Evolutionary conservation across 176 grass and related monocot genomes (phyloP).

Genomic region (Poa annua): DNA sequence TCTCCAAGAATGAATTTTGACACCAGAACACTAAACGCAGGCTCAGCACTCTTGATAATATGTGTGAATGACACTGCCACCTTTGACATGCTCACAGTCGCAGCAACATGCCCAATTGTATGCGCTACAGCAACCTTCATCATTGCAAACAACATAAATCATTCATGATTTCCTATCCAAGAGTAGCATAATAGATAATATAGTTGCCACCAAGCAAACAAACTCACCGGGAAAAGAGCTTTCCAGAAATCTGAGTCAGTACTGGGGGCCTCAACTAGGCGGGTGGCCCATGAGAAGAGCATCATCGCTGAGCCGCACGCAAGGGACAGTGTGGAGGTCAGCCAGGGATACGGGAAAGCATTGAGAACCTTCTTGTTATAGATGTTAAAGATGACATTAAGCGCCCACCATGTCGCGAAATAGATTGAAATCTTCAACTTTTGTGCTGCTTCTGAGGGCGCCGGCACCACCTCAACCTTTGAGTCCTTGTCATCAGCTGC

Average conservation of each 20-base stretch:
- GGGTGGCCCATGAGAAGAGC: slow-evolving; percentile 80
- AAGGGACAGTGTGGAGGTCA: slow-evolving; percentile 82
- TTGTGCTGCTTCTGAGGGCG: slow-evolving; percentile 44
- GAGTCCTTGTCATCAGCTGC: slow-evolving; percentile 63
- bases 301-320: slow-evolving; percentile 80
- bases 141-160: slow-evolving; percentile 26
- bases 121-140: slow-evolving; percentile 87
- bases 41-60: slow-evolving; percentile 96
- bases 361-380: slow-evolving; percentile 98
- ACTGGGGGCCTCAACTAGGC: slow-evolving; percentile 74
- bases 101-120: slow-evolving; percentile 92
- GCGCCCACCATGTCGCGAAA: slow-evolving; percentile 93
- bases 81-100: slow-evolving; percentile 95
- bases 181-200: not conserved
- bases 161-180: slow-evolving; percentile 35
- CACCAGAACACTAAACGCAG: slow-evolving; percentile 93
- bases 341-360: slow-evolving; percentile 93
- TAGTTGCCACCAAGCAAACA: not conserved
- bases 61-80: slow-evolving; percentile 97
- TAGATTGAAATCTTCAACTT: slow-evolving; percentile 88
- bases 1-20: slow-evolving; percentile 82
- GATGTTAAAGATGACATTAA: slow-evolving; percentile 98
- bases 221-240: slow-evolving; percentile 81
- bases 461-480: slow-evolving; percentile 40
- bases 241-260: slow-evolving; percentile 91